Conservation (phyloP, 2,329 filamentous ascomycete species). For the Botrytis galanthina region DNA sequence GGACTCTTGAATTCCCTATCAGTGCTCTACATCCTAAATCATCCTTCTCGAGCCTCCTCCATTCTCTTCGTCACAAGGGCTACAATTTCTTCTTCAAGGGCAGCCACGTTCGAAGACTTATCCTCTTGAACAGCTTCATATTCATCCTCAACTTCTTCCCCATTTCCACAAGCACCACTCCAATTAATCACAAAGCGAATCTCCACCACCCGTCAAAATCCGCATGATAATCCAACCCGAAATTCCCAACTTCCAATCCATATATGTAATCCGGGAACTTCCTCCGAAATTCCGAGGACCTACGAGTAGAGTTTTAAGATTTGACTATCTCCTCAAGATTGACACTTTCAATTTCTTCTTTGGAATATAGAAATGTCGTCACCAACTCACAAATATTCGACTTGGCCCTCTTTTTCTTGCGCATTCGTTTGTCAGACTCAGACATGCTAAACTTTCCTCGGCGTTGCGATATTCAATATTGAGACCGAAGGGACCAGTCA, state of each 20-base stretch:
- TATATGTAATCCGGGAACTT: background rate
- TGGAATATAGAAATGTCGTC: background rate
- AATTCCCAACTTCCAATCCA: background rate
- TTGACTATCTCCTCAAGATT: background rate
- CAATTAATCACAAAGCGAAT: background rate
- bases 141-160: background rate
- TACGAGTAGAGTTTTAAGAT: background rate
- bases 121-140: background rate
- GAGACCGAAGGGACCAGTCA: background rate
- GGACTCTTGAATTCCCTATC: background rate
- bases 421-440: background rate
- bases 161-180: background rate
- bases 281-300: background rate
- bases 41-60: background rate
- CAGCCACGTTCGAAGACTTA: background rate
- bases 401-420: background rate
- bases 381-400: no score
- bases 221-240: background rate
- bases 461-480: background rate
- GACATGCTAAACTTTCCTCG: background rate
- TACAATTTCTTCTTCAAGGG: rapidly evolving
- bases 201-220: background rate
- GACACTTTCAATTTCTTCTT: rapidly evolving
- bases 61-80: background rate
- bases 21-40: background rate